phyloP scores from a whole-genome alignment of 2,329 filamentous ascomycete species.

The Colletotrichum siamense region DNA sequence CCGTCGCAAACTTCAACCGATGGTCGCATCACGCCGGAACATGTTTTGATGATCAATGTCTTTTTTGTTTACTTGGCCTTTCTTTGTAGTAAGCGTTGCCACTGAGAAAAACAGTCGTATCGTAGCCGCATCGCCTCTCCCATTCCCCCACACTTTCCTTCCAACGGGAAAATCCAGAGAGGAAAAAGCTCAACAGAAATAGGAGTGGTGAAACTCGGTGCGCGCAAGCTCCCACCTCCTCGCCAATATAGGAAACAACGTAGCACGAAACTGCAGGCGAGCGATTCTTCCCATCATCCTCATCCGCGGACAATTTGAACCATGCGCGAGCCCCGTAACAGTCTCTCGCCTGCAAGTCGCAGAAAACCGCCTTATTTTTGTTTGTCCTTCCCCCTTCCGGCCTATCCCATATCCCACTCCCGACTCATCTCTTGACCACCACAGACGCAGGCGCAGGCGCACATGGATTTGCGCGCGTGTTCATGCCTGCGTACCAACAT shows the following conservation, averaged over 20 bases:
- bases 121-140: constrained; percentile 6
- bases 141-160: background rate
- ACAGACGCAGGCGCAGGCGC: background rate
- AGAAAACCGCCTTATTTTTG: background rate
- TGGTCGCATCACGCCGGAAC: background rate
- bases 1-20: background rate
- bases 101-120: constrained; percentile 12
- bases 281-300: background rate
- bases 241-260: constrained; percentile 3
- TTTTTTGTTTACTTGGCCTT: background rate
- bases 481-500: constrained; percentile 11
- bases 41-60: background rate
- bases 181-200: background rate
- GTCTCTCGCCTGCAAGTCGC: constrained; percentile 4
- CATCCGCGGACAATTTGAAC: constrained; percentile 15
- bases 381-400: background rate
- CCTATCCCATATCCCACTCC: background rate
- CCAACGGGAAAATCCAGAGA: constrained; percentile 6
- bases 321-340: constrained; percentile 4
- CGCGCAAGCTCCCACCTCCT: background rate
- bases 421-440: background rate
- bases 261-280: constrained; percentile 2
- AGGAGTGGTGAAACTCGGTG: background rate
- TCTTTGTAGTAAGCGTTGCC: background rate
- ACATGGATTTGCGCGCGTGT: background rate